These are phyloP conservation scores for Xylariaceae sp. DNA, from an alignment of 2,329 filamentous ascomycete genomes.

Conservation along the genomic window DNA sequence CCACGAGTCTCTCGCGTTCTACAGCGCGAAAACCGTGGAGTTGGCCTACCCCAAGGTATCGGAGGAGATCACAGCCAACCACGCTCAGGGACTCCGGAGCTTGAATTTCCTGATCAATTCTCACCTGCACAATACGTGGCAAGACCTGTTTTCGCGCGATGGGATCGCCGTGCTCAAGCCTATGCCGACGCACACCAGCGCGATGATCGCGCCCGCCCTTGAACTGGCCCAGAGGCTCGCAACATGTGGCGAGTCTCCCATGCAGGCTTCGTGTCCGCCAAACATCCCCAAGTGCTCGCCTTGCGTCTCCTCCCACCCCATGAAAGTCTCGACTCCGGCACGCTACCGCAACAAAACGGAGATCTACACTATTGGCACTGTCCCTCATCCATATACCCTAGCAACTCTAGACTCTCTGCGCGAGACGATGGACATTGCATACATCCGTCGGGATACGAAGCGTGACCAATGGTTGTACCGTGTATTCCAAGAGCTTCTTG, in stretches of 20 bases:
- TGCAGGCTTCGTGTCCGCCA: constrained; percentile 75
- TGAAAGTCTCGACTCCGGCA: constrained; percentile 59
- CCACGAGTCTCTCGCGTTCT: constrained; percentile 67
- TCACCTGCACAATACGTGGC: constrained; percentile 81
- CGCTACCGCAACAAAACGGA: constrained; percentile 64
- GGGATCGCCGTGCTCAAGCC: constrained; percentile 82
- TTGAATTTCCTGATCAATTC: constrained; percentile 73
- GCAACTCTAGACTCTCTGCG: constrained; percentile 58
- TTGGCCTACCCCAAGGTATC: constrained; percentile 61
- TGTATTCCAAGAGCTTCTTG: constrained; percentile 63
- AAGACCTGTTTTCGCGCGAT: constrained; percentile 59
- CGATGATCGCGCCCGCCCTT: constrained; percentile 61
- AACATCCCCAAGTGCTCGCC: constrained; percentile 67
- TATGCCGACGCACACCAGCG: constrained; percentile 64
- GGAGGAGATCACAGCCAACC: constrained; percentile 50
- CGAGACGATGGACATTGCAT: constrained; percentile 52
- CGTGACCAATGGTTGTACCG: constrained; percentile 74
- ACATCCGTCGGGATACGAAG: constrained; percentile 58
- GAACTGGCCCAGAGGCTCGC: constrained; percentile 69
- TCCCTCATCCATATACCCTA: constrained; percentile 87
- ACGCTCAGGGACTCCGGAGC: constrained; percentile 52
- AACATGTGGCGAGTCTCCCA: constrained; percentile 64
- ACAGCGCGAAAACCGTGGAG: constrained; percentile 56
- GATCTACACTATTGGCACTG: constrained; percentile 74
- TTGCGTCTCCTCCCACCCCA: constrained; percentile 57